These are phyloP conservation scores for Taphrina deformans DNA, from an alignment of 1,139 yeast genomes.

Conservation along the genomic window DNA sequence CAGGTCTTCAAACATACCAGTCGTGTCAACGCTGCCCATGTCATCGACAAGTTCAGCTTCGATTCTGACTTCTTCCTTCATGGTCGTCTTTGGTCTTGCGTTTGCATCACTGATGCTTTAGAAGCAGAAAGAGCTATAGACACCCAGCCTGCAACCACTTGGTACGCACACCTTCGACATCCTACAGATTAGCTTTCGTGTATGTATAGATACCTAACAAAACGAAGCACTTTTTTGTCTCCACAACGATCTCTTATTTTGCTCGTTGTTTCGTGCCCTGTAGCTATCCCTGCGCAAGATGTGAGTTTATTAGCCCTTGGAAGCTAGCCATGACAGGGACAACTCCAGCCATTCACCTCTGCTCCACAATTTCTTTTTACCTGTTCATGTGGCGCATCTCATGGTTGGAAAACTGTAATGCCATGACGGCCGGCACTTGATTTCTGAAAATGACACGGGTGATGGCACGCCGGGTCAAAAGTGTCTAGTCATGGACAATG, in stretches of 20 bases:
- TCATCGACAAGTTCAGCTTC: background rate
- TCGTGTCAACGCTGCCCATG: background rate
- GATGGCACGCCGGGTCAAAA: no score
- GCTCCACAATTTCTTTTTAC: background rate
- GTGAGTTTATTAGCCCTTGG: no score
- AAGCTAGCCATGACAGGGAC: no score
- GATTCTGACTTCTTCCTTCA: background rate
- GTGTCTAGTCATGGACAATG: conserved; percentile 3
- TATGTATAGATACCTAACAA: background rate
- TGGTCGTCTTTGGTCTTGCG: background rate
- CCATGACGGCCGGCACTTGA: no score
- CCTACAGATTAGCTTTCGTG: background rate
- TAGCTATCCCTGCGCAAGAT: no score
- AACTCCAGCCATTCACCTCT: background rate
- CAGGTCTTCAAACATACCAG: background rate
- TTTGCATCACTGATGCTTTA: background rate
- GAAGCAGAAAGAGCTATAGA: background rate
- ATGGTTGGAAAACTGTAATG: no score
- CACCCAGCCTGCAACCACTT: no score
- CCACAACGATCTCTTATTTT: no score
- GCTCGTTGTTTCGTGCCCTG: no score
- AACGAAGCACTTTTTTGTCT: no score
- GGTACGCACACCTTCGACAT: background rate
- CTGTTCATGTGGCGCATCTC: conserved; percentile 1
- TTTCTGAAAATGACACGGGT: no score